Base-by-base conservation (phyloP, 257 asterid genomes). In the Lycium ferocissimum region DNA sequence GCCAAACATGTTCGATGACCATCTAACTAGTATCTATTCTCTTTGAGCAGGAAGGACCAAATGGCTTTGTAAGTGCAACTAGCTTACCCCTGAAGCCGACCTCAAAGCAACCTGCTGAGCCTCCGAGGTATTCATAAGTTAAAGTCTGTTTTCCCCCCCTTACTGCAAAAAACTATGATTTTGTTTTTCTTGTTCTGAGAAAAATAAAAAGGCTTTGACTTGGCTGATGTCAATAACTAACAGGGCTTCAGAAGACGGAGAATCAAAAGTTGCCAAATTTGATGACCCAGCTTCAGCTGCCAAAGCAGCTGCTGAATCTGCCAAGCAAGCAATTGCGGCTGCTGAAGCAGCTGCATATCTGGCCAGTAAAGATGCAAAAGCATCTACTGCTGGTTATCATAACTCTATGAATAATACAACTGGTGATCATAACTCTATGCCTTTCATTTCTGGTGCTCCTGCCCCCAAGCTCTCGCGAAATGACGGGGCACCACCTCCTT, bases 261-360 rank as follows among this genome's bases (percentile, higher is more conserved):
- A 89, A 79, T 86, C 85, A 89, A 86, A 91, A 69, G 66, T 79
- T 7, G 53, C 38, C 85, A 84, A 58, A 82, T 90, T 90, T 78
- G 88, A 91, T 78, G 95, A 95, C 72, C 85, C 96, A 53, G 96
- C 94, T 20, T 91, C 98, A 2, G 98, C 97, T 72, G 99, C 98
- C 80, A 94, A 94, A 81, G 93, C 91, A 66, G 99, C 99, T 80
- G 97, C 98, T 10, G 94, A 93, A 69, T 86, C 89, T 69, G 93
- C 93, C 18, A 86, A 82, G 91, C 92, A 94, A 88, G 98, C 99
- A 14, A 86, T 92, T 63, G 97, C 95, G 7, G 99, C 98, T 38
- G 99, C 98, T 40, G 95, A 94, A 88, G 98, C 95, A n/a, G 98
- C 98, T n/a, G 92, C 97, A 66, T 86, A 84, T 83, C 89, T 95